phyloP scores from a whole-genome alignment of 306 rosid genomes.

The Pterocarpus macrocarpus region DNA sequence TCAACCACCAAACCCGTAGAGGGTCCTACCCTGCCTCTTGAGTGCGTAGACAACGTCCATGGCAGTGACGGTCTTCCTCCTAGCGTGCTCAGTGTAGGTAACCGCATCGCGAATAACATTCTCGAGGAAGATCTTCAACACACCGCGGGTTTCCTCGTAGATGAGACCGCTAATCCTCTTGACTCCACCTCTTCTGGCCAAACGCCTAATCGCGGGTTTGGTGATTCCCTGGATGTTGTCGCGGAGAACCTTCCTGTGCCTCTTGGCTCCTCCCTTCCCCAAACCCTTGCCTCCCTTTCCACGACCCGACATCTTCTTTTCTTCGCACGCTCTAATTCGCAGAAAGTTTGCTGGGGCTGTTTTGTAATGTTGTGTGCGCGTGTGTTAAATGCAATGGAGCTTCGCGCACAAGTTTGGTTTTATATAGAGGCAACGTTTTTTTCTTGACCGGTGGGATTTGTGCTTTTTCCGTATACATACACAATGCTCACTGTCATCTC shows the following conservation, averaged over 20 bases:
- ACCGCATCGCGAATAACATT: slow-evolving; percentile 55
- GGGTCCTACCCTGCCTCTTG: slow-evolving; percentile 61
- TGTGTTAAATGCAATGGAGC: too few relatives aligned
- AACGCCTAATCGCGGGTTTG: slow-evolving; percentile 55
- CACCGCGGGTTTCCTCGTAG: slow-evolving; percentile 60
- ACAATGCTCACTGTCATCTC: background rate
- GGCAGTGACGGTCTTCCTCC: slow-evolving; percentile 65
- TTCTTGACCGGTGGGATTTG: background rate
- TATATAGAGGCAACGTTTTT: background rate
- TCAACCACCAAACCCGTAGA: slow-evolving; percentile 64
- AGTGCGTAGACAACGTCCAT: slow-evolving; percentile 63
- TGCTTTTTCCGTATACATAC: background rate
- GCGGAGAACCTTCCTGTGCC: slow-evolving; percentile 56
- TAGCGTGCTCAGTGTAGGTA: slow-evolving; percentile 58
- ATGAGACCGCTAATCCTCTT: slow-evolving; percentile 60
- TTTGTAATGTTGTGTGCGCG: too few relatives aligned
- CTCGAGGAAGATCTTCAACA: slow-evolving; percentile 52
- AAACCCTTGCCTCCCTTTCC: slow-evolving; percentile 66
- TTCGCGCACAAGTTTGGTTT: background rate
- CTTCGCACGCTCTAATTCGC: too few relatives aligned
- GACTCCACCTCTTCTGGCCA: slow-evolving; percentile 58
- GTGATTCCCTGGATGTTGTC: slow-evolving; percentile 60
- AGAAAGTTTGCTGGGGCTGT: background rate
- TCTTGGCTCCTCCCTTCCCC: slow-evolving; percentile 67
- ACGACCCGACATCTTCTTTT: slow-evolving; percentile 62